These are phyloP conservation scores for Aquilaria sinensis DNA, from an alignment of 345 rosid genomes.

Conservation along the genomic window DNA sequence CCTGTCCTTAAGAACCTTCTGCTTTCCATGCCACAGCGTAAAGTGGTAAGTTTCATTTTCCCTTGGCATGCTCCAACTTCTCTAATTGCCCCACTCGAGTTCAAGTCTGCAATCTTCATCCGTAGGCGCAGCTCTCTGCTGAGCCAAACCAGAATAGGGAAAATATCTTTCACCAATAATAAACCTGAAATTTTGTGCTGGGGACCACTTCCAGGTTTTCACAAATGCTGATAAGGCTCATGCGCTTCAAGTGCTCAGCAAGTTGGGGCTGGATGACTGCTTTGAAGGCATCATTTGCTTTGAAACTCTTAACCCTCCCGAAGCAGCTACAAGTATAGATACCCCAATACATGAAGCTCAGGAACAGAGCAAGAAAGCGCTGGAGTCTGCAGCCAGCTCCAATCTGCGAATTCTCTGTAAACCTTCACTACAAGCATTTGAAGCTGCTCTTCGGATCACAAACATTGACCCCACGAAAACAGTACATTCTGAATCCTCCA, in stretches of 20 bases:
- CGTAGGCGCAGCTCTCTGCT: neutral
- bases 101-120: neutral
- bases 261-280: conserved; percentile 64
- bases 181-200: too few relatives aligned
- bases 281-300: conserved; percentile 79
- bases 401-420: conserved; percentile 48
- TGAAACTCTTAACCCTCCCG: conserved; percentile 66
- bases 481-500: conserved; percentile 25
- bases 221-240: conserved; percentile 71
- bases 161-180: neutral
- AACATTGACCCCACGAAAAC: conserved; percentile 64
- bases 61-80: neutral
- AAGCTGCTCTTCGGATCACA: conserved; percentile 60
- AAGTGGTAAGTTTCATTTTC: conserved; percentile 45
- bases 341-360: neutral
- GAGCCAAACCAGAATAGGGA: neutral
- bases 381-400: conserved; percentile 13
- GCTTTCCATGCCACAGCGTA: conserved; percentile 73
- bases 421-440: conserved; percentile 58
- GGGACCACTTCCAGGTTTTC: conserved; percentile 44
- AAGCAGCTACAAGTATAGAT: conserved; percentile 17
- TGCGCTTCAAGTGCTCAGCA: conserved; percentile 38
- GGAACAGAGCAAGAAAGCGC: conserved; percentile 18
- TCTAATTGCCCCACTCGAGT: neutral
- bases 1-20: conserved; percentile 67